Evolutionary conservation across 306 rosid species (phyloP).

Genomic region (Trifolium pratense): DNA sequence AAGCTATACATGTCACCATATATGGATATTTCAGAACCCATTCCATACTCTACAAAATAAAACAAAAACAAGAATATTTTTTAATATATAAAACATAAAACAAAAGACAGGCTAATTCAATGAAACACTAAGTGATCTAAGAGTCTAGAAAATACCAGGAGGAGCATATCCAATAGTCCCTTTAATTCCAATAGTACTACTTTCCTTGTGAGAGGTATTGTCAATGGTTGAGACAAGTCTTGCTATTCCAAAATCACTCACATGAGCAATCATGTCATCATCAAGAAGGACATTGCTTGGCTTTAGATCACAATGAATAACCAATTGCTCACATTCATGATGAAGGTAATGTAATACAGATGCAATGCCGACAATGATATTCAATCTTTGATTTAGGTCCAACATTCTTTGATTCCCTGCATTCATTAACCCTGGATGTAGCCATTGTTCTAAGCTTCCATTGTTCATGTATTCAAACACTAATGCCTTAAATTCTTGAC

Average conservation of each 20-base stretch:
- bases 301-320: constrained; percentile 38
- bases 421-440: background rate
- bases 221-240: constrained; percentile 1
- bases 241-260: constrained; percentile 39
- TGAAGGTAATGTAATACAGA: constrained; percentile 37
- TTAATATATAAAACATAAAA: too few species aligned
- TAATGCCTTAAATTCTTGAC: constrained; percentile 38
- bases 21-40: too few species aligned
- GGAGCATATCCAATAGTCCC: constrained; percentile 37
- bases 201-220: background rate
- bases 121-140: background rate
- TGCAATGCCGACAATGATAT: constrained; percentile 25
- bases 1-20: too few species aligned
- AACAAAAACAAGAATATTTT: too few species aligned
- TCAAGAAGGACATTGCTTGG: constrained; percentile 40
- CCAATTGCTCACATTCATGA: background rate
- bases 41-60: too few species aligned
- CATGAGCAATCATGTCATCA: constrained; percentile 15
- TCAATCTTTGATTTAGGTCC: constrained; percentile 6
- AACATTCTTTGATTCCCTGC: background rate
- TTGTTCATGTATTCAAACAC: constrained; percentile 32
- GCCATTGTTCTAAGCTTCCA: constrained; percentile 37
- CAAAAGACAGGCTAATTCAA: background rate
- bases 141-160: constrained; percentile 22
- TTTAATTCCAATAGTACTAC: constrained; percentile 34